phyloP scores from a whole-genome alignment of 1,284 basidiomycete genomes.

The Filobasidium uniguttulatum region DNA sequence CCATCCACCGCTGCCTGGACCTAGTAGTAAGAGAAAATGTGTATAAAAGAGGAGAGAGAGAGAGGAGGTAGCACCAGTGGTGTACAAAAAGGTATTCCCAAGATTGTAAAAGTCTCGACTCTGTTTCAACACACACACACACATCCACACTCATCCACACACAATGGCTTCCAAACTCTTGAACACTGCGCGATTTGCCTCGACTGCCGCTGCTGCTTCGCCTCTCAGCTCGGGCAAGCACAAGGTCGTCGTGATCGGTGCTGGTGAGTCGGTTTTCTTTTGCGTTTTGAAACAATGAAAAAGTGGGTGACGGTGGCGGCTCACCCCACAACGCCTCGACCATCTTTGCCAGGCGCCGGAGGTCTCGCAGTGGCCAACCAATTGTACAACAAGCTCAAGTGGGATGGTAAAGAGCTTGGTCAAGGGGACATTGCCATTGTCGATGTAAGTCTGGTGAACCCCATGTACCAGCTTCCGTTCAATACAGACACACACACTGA shows the following conservation, averaged over 20 bases:
- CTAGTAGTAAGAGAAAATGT: too few relatives aligned
- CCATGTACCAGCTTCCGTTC: too few relatives aligned
- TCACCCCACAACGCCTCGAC: neutral
- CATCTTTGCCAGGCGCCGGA: conserved; percentile 47
- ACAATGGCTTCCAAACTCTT: neutral
- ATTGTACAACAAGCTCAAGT: conserved; percentile 62
- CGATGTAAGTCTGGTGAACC: conserved; percentile 45
- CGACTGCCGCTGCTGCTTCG: conserved; percentile 21
- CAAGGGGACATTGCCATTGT: conserved; percentile 69
- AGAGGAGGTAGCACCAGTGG: too few relatives aligned
- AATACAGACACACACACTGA: too few relatives aligned
- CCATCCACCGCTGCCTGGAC: too few relatives aligned
- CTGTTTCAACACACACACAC: too few relatives aligned
- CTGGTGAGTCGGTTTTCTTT: conserved; percentile 23
- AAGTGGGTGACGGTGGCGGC: neutral
- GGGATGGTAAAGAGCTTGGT: conserved; percentile 52
- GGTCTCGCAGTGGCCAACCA: conserved; percentile 69
- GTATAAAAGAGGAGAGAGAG: too few relatives aligned
- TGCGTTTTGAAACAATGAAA: neutral
- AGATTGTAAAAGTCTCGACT: too few relatives aligned
- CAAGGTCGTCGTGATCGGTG: conserved; percentile 40
- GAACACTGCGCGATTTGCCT: conserved; percentile 2
- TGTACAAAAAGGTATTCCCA: too few relatives aligned
- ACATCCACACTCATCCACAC: too few relatives aligned
- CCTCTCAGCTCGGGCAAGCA: conserved; percentile 29